Evolutionary conservation across 2,329 filamentous ascomycete species (phyloP).

Genomic region (Penicillium sp.): DNA sequence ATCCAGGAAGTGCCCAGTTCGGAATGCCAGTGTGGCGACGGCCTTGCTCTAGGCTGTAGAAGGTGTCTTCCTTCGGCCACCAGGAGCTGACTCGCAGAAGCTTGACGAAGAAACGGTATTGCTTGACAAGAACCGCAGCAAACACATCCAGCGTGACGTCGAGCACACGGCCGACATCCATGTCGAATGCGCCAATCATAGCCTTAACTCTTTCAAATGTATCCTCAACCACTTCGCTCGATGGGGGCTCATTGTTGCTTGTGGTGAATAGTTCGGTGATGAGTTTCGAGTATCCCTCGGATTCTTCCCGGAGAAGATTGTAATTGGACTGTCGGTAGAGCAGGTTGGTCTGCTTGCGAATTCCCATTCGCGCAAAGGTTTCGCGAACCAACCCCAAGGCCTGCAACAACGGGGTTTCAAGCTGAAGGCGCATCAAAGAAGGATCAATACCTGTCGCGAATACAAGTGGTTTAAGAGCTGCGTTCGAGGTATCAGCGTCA

Average conservation of each 20-base stretch:
- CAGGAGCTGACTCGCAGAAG: constrained; percentile 88
- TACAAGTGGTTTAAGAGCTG: constrained; percentile 66
- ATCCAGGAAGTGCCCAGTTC: constrained; percentile 77
- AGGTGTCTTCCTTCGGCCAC: constrained; percentile 75
- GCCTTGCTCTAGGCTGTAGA: constrained; percentile 35
- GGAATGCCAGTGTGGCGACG: constrained; percentile 65
- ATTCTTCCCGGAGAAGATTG: constrained; percentile 91
- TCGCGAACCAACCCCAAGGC: constrained; percentile 76
- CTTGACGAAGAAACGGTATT: constrained; percentile 92
- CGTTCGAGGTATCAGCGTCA: constrained; percentile 64
- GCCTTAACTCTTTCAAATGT: constrained; percentile 92
- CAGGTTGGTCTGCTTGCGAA: constrained; percentile 87
- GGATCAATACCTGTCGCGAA: constrained; percentile 70
- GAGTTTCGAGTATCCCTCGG: constrained; percentile 94
- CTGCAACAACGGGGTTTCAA: constrained; percentile 77
- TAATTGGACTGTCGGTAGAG: constrained; percentile 96
- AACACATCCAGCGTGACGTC: constrained; percentile 96
- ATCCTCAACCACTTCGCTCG: constrained; percentile 72
- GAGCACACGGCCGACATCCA: constrained; percentile 90
- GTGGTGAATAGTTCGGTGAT: constrained; percentile 94
- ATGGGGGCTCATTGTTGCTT: constrained; percentile 70
- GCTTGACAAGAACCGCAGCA: constrained; percentile 87
- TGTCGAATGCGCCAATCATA: constrained; percentile 92
- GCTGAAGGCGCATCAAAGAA: constrained; percentile 70
- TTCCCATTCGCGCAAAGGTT: constrained; percentile 79